phyloP scores from a whole-genome alignment of 2,329 filamentous ascomycete species.

The Colletotrichum camelliae region DNA sequence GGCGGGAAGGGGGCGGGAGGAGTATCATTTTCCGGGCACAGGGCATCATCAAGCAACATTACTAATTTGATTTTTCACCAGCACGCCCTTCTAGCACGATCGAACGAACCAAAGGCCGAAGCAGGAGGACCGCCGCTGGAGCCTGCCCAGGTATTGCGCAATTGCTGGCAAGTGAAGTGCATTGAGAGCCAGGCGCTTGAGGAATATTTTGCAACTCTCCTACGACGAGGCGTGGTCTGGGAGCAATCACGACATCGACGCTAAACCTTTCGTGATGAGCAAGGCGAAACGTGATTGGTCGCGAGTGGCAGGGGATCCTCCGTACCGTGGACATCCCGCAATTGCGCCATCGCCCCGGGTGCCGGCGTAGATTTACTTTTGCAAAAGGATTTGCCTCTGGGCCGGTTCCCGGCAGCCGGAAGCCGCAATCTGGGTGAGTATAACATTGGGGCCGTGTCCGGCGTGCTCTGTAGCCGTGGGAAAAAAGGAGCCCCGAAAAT shows the following conservation, averaged over 20 bases:
- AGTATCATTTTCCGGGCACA: conserved; percentile 7
- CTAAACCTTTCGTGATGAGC: conserved; percentile 54
- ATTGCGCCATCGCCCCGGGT: conserved; percentile 24
- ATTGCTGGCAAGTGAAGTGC: conserved; percentile 29
- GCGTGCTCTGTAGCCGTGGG: not conserved
- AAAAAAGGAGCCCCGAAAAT: not conserved
- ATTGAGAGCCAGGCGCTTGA: conserved; percentile 5
- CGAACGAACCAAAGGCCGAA: conserved; percentile 17
- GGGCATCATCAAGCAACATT: conserved; percentile 24
- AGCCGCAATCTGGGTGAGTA: not conserved
- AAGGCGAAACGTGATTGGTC: conserved; percentile 39
- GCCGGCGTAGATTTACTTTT: conserved; percentile 13
- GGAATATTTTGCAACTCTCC: conserved; percentile 15
- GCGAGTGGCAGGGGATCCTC: conserved; percentile 1
- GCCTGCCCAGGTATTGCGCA: conserved; percentile 35
- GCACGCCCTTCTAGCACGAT: not conserved
- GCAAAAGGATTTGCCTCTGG: not conserved
- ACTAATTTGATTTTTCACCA: conserved; percentile 20
- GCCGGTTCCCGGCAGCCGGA: conserved; percentile 18
- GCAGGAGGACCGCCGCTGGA: not conserved
- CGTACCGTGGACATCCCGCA: conserved; percentile 22
- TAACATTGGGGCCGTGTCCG: conserved; percentile 4
- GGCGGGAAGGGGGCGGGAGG: conserved; percentile 12
- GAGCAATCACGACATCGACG: conserved; percentile 58
- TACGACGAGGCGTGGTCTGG: conserved; percentile 28